Percentiles rank a stretch among this genome's conserved stretches.
Evolutionary conservation across 1,284 basidiomycete species (phyloP).

Genomic region (Boletus semigastroideus): DNA sequence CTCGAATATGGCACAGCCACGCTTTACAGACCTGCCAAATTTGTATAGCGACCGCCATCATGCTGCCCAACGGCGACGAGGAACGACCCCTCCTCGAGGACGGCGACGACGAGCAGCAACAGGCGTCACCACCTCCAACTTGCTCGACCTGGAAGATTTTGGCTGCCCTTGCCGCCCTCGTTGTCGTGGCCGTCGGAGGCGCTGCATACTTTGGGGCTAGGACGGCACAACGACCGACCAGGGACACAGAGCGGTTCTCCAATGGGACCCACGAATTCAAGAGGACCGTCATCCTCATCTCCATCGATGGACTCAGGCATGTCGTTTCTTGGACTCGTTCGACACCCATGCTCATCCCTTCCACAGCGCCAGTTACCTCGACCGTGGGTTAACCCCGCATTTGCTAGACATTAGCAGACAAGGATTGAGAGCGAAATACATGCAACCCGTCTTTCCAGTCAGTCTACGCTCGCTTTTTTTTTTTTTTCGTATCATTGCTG

Average conservation of each 20-base stretch:
- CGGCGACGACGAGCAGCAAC: slow-evolving; percentile 4
- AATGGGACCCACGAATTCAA: slow-evolving; percentile 80
- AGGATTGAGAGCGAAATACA: slow-evolving; percentile 80
- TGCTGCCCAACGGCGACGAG: slow-evolving; percentile 18
- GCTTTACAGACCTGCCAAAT: neutral
- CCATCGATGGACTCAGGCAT: slow-evolving; percentile 82
- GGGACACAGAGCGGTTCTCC: slow-evolving; percentile 31
- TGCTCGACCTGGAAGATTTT: slow-evolving; percentile 15
- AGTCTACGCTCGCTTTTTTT: slow-evolving; percentile 33
- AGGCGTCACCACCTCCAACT: neutral
- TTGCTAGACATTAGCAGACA: slow-evolving; percentile 74
- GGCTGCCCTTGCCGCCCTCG: slow-evolving; percentile 14
- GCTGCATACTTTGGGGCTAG: slow-evolving; percentile 8
- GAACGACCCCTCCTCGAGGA: slow-evolving; percentile 23
- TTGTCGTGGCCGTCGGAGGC: slow-evolving; percentile 16
- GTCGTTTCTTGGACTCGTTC: slow-evolving; percentile 20
- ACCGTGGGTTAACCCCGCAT: slow-evolving; percentile 79
- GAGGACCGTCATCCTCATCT: slow-evolving; percentile 80
- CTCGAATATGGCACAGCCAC: neutral
- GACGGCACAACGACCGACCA: slow-evolving; percentile 4
- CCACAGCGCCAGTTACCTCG: slow-evolving; percentile 77
- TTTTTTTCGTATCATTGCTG: neutral
- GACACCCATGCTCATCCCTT: slow-evolving; percentile 4
- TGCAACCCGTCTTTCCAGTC: slow-evolving; percentile 86
- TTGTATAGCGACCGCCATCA: slow-evolving; percentile 1